A percentile compares a stretch with the other conserved stretches of the same genome.
Conservation (phyloP, 371 early-diverging fungal species). For the Batrachochytrium dendrobatidis region DNA sequence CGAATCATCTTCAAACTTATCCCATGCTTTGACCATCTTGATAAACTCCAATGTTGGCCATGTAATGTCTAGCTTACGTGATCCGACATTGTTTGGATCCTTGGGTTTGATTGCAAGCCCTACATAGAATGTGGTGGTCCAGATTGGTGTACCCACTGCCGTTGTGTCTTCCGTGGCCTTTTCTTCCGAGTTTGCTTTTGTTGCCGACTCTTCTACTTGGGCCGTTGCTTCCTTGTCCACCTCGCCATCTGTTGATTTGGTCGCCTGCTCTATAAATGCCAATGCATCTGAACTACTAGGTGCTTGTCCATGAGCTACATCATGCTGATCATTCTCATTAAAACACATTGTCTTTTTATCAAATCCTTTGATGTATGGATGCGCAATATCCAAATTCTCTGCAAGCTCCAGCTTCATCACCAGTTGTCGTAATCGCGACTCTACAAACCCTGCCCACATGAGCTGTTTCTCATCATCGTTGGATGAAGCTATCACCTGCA, state of each 20-base stretch:
- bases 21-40: slow-evolving; percentile 70
- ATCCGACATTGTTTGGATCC: slow-evolving; percentile 28
- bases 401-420: slow-evolving; percentile 80
- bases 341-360: slow-evolving; percentile 58
- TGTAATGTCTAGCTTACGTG: slow-evolving; percentile 49
- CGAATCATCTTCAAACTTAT: slow-evolving; percentile 54
- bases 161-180: not conserved
- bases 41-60: slow-evolving; percentile 78
- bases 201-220: not conserved
- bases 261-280: not conserved
- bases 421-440: slow-evolving; percentile 88
- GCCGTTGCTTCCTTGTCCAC: not conserved
- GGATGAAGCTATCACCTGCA: slow-evolving; percentile 82
- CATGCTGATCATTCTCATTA: slow-evolving; percentile 56
- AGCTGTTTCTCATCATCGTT: slow-evolving; percentile 66
- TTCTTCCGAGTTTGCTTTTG: slow-evolving; percentile 4
- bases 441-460: slow-evolving; percentile 85
- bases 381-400: slow-evolving; percentile 72
- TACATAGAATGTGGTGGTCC: slow-evolving; percentile 83
- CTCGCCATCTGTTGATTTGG: not conserved
- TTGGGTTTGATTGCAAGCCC: slow-evolving; percentile 52
- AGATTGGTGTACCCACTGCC: slow-evolving; percentile 33
- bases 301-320: slow-evolving; percentile 56
- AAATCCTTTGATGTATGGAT: slow-evolving; percentile 87
- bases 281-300: slow-evolving; percentile 13